phyloP scores from a whole-genome alignment of 371 early-diverging fungal species.

The Mortierella sp. region DNA sequence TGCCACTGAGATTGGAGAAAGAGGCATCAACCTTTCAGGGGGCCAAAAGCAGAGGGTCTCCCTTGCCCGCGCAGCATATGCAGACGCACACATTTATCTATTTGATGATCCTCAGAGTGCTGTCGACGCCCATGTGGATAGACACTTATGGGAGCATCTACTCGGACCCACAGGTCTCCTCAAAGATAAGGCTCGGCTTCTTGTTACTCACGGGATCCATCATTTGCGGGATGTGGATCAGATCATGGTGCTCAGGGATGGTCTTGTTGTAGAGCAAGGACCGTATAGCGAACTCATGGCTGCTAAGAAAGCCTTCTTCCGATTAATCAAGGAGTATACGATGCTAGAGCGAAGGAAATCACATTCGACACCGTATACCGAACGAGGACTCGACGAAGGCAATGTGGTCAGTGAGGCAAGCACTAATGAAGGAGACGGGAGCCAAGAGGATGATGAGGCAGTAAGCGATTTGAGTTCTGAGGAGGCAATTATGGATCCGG shows the following conservation, averaged over 20 bases:
- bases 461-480: too few species aligned
- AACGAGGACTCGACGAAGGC: background rate
- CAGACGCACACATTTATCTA: slow-evolving; percentile 61
- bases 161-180: slow-evolving; percentile 86
- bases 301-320: slow-evolving; percentile 54
- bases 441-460: too few species aligned
- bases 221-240: slow-evolving; percentile 71
- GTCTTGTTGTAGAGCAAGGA: slow-evolving; percentile 64
- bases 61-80: slow-evolving; percentile 62
- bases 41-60: slow-evolving; percentile 68
- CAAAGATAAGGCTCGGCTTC: slow-evolving; percentile 81
- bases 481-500: too few species aligned
- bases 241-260: slow-evolving; percentile 65
- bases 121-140: slow-evolving; percentile 67
- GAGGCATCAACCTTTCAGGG: slow-evolving; percentile 65
- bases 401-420: too few species aligned
- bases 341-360: background rate
- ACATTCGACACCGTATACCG: background rate
- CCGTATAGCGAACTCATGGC: slow-evolving; percentile 59
- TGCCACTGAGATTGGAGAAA: slow-evolving; percentile 67
- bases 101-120: slow-evolving; percentile 74
- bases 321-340: slow-evolving; percentile 56
- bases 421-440: too few species aligned
- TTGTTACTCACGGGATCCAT: slow-evolving; percentile 94
- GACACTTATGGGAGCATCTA: slow-evolving; percentile 81